Conservation (phyloP, 805 yeast genomes). For the Candida nemodendra region DNA sequence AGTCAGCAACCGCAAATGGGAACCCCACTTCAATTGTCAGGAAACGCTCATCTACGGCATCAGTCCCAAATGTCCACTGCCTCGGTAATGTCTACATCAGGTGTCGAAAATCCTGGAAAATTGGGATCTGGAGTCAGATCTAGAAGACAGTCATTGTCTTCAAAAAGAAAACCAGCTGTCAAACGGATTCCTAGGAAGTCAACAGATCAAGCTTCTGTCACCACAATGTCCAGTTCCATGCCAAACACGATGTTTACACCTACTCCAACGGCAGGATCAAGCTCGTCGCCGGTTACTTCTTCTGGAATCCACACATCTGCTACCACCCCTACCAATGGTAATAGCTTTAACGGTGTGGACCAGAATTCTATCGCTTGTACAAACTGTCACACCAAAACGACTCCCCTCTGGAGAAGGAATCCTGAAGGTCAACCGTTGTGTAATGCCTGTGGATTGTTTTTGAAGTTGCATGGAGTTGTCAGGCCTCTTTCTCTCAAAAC, state of each 20-base stretch:
- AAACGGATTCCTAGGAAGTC: slow-evolving; percentile 11
- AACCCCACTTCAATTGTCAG: slow-evolving; percentile 1
- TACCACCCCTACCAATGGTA: slow-evolving; percentile 5
- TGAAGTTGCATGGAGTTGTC: slow-evolving; percentile 92
- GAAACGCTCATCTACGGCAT: background rate
- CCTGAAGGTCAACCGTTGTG: slow-evolving; percentile 91
- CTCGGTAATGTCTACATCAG: background rate
- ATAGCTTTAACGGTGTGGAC: slow-evolving; percentile 10
- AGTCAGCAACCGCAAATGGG: background rate
- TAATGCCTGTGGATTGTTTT: slow-evolving; percentile 93
- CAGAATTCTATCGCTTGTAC: slow-evolving; percentile 50
- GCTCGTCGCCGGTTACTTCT: slow-evolving; percentile 12
- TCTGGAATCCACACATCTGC: slow-evolving; percentile 8
- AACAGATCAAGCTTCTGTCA: slow-evolving; percentile 13
- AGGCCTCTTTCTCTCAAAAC: slow-evolving; percentile 78
- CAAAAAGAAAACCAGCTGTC: slow-evolving; percentile 17
- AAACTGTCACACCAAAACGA: slow-evolving; percentile 87
- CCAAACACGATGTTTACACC: slow-evolving; percentile 10
- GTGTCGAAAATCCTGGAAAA: background rate
- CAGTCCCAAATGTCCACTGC: background rate
- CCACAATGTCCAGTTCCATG: slow-evolving; percentile 14
- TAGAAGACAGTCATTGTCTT: slow-evolving; percentile 15
- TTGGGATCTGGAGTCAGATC: slow-evolving; percentile 6
- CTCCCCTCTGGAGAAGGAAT: slow-evolving; percentile 94
- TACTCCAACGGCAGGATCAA: slow-evolving; percentile 7